phyloP scores from a whole-genome alignment of 305 asterid genomes.

The Fraxinus xanthoxyloides region DNA sequence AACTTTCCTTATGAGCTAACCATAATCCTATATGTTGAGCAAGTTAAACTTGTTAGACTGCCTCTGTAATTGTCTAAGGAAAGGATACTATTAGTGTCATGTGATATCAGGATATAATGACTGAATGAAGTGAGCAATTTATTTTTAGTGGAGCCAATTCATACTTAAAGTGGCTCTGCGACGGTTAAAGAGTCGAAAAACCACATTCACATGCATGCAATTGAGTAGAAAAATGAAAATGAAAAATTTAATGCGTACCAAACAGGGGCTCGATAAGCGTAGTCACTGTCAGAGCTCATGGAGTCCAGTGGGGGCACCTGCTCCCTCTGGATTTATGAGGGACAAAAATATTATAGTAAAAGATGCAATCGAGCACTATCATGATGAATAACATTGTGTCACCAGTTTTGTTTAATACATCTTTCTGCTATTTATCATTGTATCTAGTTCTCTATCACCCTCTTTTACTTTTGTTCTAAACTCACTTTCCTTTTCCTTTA shows the following conservation, averaged over 20 bases:
- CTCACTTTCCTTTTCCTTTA: background rate
- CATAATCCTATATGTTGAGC: background rate
- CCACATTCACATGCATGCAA: background rate
- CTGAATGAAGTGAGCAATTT: background rate
- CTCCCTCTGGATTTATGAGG: background rate
- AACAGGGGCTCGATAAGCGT: no score
- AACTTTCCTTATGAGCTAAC: background rate
- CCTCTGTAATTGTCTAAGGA: background rate
- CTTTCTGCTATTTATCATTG: background rate
- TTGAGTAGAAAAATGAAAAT: no score
- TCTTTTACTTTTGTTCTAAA: background rate
- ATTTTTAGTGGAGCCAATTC: background rate
- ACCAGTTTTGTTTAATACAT: background rate
- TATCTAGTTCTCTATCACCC: background rate
- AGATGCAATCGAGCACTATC: background rate
- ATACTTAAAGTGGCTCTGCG: background rate
- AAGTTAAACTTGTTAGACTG: background rate
- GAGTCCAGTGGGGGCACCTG: background rate
- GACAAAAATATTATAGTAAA: background rate
- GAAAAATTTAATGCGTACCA: no score
- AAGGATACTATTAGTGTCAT: background rate
- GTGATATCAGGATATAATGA: background rate
- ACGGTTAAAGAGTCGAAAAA: background rate
- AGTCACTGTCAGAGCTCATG: background rate
- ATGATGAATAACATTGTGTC: background rate